Conservation (phyloP, 495 filamentous ascomycete species). For the Aspergillus cristatus region DNA sequence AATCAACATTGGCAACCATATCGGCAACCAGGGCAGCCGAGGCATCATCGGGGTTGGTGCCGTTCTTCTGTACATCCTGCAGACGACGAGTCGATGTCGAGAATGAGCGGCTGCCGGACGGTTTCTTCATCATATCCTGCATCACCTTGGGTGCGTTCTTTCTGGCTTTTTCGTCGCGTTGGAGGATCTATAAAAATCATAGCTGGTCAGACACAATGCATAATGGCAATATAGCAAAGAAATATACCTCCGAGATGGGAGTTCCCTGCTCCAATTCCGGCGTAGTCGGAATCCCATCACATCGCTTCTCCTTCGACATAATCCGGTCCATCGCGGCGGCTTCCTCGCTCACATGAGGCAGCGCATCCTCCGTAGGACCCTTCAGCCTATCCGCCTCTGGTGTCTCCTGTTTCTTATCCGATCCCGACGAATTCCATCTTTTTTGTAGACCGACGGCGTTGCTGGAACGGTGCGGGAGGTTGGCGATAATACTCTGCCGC, state of each 20-base stretch:
- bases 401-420: slow-evolving; percentile 24
- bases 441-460: slow-evolving; percentile 16
- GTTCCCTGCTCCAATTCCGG: slow-evolving; percentile 60
- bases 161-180: slow-evolving; percentile 50
- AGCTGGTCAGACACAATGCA: no score
- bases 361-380: slow-evolving; percentile 44
- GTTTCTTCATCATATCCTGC: slow-evolving; percentile 43
- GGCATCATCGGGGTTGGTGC: slow-evolving; percentile 10
- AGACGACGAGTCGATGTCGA: slow-evolving; percentile 43
- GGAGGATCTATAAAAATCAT: slow-evolving; percentile 50
- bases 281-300: slow-evolving; percentile 35
- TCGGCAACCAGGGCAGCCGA: slow-evolving; percentile 24
- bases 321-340: slow-evolving; percentile 48
- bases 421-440: slow-evolving; percentile 37
- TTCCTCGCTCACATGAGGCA: slow-evolving; percentile 56
- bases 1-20: slow-evolving; percentile 28
- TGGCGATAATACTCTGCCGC: slow-evolving; percentile 17
- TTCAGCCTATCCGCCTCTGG: slow-evolving; percentile 3
- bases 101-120: slow-evolving; percentile 39
- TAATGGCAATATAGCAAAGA: slow-evolving; percentile 2
- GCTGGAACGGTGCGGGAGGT: slow-evolving; percentile 10
- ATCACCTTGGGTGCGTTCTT: slow-evolving; percentile 63
- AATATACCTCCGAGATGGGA: slow-evolving; percentile 53
- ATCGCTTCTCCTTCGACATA: slow-evolving; percentile 34
- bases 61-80: slow-evolving; percentile 21